phyloP scores from a whole-genome alignment of 2,329 filamentous ascomycete genomes.

The Aspergillus alliaceus region DNA sequence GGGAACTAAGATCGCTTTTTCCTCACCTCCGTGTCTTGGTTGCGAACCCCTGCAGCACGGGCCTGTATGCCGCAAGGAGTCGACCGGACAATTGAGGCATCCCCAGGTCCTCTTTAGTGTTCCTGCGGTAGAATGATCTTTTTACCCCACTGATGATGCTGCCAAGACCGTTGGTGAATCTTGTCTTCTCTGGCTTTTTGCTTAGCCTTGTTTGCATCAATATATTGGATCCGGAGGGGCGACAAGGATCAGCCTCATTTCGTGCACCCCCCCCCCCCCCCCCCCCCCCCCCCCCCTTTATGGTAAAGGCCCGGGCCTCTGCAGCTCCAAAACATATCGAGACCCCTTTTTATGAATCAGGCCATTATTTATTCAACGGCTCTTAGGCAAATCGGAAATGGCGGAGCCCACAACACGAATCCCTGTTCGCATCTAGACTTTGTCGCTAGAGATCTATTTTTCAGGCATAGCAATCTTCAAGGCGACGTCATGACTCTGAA shows the following conservation, averaged over 20 bases:
- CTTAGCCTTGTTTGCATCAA: constrained; percentile 6
- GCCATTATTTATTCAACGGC: background rate
- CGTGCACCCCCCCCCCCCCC: too few species aligned
- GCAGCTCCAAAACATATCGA: background rate
- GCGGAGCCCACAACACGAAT: background rate
- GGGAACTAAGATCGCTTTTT: background rate
- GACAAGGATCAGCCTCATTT: background rate
- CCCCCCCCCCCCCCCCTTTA: too few species aligned
- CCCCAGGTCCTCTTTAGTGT: constrained; percentile 14
- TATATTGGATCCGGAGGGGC: constrained; percentile 10
- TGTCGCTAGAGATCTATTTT: background rate
- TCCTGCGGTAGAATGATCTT: constrained; percentile 10
- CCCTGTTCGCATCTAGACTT: background rate
- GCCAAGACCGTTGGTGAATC: constrained; percentile 7
- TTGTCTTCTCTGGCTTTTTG: background rate
- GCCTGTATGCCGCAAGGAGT: constrained; percentile 28
- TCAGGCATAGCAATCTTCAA: background rate
- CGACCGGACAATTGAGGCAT: constrained; percentile 18
- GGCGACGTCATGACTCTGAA: background rate
- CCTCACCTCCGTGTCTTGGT: background rate
- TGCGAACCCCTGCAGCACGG: constrained; percentile 24
- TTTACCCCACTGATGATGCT: constrained; percentile 8
- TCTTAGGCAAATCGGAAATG: background rate
- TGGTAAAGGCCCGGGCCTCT: background rate
- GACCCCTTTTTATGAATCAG: background rate